phyloP scores from a whole-genome alignment of 495 filamentous ascomycete genomes.

The Pseudomonodictys pantanalensis region DNA sequence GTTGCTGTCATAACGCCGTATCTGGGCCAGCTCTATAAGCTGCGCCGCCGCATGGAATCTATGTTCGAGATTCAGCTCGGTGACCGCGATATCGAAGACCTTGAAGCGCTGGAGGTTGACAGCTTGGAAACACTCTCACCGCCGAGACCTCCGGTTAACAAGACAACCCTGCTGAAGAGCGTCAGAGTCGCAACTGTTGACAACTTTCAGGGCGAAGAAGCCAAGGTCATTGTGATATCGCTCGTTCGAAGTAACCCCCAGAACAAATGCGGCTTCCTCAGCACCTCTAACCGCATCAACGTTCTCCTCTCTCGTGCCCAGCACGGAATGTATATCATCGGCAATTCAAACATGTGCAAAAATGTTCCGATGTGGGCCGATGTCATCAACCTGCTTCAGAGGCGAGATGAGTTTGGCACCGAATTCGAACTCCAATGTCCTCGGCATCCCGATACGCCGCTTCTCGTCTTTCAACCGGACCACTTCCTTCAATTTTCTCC shows the following conservation, averaged over 20 bases:
- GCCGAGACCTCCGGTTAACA: constrained; percentile 41
- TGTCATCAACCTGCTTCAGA: constrained; percentile 55
- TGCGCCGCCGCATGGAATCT: constrained; percentile 50
- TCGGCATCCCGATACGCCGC: constrained; percentile 61
- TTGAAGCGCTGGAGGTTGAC: constrained; percentile 44
- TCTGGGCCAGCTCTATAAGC: constrained; percentile 38
- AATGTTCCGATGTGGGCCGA: constrained; percentile 66
- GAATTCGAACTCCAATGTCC: constrained; percentile 62
- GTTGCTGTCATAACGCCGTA: constrained; percentile 77
- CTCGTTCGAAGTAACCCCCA: constrained; percentile 69
- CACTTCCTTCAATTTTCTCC: constrained; percentile 56
- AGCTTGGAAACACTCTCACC: too few relatives aligned
- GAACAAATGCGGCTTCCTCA: constrained; percentile 66
- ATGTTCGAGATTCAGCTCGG: constrained; percentile 62
- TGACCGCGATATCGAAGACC: constrained; percentile 62
- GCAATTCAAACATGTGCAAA: constrained; percentile 60
- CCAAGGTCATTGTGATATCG: constrained; percentile 73
- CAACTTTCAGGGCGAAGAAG: constrained; percentile 77
- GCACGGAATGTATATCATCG: constrained; percentile 82
- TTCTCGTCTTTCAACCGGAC: constrained; percentile 62
- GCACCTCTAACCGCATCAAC: constrained; percentile 74
- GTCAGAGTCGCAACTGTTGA: constrained; percentile 73
- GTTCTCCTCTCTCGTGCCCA: constrained; percentile 65
- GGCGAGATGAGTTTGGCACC: constrained; percentile 54
- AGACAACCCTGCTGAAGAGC: constrained; percentile 53